A percentile compares a stretch with the other conserved stretches of the same genome.
Evolutionary conservation across 129 eudicot genomes (phyloP).

Genomic region (Tanacetum coccineum): DNA sequence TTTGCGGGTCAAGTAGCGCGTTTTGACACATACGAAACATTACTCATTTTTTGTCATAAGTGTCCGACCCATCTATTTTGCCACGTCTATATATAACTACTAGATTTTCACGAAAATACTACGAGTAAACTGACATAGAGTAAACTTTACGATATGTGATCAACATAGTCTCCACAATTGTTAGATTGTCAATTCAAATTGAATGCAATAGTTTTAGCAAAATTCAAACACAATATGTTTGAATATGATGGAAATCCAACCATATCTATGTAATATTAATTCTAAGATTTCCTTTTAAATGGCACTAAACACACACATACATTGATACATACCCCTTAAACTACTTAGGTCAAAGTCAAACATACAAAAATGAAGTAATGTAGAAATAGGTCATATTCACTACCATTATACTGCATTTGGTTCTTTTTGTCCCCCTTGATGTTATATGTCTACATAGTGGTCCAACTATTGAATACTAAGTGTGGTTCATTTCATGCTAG

Average conservation of each 20-base stretch:
- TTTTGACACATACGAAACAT: no score
- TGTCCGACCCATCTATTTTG: no score
- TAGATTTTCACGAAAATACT: no score
- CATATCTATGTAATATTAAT: background rate
- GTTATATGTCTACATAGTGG: conserved; percentile 30
- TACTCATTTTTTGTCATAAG: no score
- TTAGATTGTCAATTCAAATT: conserved; percentile 5
- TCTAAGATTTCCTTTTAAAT: background rate
- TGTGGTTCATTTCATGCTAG: background rate
- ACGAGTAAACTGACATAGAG: background rate
- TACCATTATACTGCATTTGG: conserved; percentile 18
- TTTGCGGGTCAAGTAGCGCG: no score
- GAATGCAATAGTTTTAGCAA: background rate
- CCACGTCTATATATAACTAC: background rate
- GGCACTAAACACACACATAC: background rate
- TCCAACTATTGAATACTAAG: conserved; percentile 2
- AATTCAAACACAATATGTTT: background rate
- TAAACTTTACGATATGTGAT: background rate
- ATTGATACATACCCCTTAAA: background rate
- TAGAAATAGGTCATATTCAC: conserved; percentile 19
- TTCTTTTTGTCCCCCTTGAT: conserved; percentile 30
- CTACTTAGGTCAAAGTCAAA: conserved; percentile 21
- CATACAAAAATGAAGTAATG: conserved; percentile 15
- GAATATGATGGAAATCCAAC: background rate
- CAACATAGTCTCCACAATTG: background rate